These are phyloP conservation scores for Ophiostoma piceae DNA, from an alignment of 2,329 filamentous ascomycete species.

Conservation along the genomic window DNA sequence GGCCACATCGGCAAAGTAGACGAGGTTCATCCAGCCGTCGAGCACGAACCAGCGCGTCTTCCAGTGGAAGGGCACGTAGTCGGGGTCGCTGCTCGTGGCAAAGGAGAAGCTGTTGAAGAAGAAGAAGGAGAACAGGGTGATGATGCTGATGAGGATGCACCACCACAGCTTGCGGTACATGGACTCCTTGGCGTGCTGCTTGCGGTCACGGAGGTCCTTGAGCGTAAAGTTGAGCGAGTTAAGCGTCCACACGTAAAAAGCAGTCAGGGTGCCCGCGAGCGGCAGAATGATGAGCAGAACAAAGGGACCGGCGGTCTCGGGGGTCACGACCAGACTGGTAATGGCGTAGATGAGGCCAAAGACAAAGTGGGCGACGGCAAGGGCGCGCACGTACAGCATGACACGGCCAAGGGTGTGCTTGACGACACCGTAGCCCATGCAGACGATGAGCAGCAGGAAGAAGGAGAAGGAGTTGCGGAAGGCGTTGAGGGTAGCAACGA, in stretches of 20 bases:
- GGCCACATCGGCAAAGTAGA: conserved; percentile 88
- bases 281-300: conserved; percentile 91
- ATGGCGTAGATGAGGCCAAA: conserved; percentile 93
- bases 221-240: conserved; percentile 93
- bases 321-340: conserved; percentile 80
- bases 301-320: conserved; percentile 79
- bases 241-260: conserved; percentile 97
- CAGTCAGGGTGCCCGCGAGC: conserved; percentile 83
- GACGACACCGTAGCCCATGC: conserved; percentile 98
- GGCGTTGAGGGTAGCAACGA: conserved; percentile 90
- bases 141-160: conserved; percentile 85
- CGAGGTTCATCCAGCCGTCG: conserved; percentile 94
- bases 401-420: conserved; percentile 86
- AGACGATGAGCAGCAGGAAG: conserved; percentile 94
- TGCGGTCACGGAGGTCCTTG: conserved; percentile 90
- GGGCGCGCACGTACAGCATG: conserved; percentile 88
- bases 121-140: conserved; percentile 97
- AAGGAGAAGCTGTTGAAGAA: conserved; percentile 98
- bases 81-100: conserved; percentile 73
- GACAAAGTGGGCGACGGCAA: conserved; percentile 87
- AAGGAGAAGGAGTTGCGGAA: conserved; percentile 97
- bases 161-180: conserved; percentile 99
- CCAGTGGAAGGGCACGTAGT: conserved; percentile 96
- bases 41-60: conserved; percentile 95
- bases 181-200: conserved; percentile 83